Base-by-base conservation (phyloP, 148 eudicot species). In the Dianthus caryophyllus region DNA sequence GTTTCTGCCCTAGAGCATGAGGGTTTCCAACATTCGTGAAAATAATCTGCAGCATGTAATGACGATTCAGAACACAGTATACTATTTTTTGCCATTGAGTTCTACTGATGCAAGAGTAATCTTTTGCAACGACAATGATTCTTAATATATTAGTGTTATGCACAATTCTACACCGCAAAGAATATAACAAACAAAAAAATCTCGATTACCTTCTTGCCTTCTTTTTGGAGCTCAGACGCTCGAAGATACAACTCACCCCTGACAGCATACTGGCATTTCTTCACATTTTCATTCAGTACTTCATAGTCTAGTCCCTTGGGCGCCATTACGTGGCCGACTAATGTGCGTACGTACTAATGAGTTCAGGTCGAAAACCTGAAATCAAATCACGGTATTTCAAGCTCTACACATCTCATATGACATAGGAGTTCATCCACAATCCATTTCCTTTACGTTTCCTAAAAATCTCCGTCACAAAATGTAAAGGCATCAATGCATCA, bases 1-100 rank as follows among this genome's bases (percentile, higher is more conserved):
- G 98, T 81, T 82, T 90, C 79, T 94, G 98, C 69, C 98, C 98
- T 17, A 94, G 78, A 20, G 98, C 98, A 85, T 94, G 97, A 82
- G 98, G 98, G 61, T 94, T 94, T 64, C 98, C 98, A 65, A 90
- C 98, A 78, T 94, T 94, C 52, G 98, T 94, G 79, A 94, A 94
- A 73, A 93, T 87, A 68, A 93, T 93, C 98, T 93, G 89, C 80
- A 76, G 9, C 25, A 50, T 13, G 53, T 55, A 25, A 76, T 59
- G 48, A n/a, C n/a, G n/a, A n/a, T 58, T 67, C 51, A 73, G 38
- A 68, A 6, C 39, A 64, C 49, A 74, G 25, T 65, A 43, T 12
- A 41, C 12, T 17, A 41, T 53, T 9, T 67, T 41, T 17, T 36
- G 24, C 49, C 44, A 41, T 41, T 41, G 44, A 3, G 44, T 41